These are phyloP conservation scores for Danielozyma ontarioensis DNA, from an alignment of 805 yeast species.

Conservation along the genomic window DNA sequence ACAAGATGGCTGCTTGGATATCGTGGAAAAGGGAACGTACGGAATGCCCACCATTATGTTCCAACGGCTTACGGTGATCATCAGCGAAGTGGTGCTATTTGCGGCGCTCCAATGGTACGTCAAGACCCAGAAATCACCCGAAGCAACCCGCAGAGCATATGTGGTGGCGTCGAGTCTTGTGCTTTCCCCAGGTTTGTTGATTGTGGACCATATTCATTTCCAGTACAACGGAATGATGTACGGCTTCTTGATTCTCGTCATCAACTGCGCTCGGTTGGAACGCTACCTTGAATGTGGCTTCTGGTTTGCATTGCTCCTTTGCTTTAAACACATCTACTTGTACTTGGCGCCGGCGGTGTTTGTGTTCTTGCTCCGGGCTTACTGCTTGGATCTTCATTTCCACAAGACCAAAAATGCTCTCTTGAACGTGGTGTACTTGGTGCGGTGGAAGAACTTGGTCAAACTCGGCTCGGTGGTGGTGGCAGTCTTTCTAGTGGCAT, in stretches of 20 bases:
- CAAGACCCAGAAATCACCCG: constrained; percentile 33
- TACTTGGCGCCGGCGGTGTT: constrained; percentile 94
- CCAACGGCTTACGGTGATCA: constrained; percentile 77
- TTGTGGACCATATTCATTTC: constrained; percentile 94
- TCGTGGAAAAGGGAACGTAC: constrained; percentile 60
- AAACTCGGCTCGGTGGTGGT: constrained; percentile 63
- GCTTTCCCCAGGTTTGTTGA: constrained; percentile 82
- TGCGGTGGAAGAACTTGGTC: constrained; percentile 52
- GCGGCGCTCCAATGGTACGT: constrained; percentile 68
- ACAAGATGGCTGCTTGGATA: constrained; percentile 72
- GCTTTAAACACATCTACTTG: constrained; percentile 91
- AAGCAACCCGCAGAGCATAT: constrained; percentile 47
- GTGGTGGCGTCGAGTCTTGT: constrained; percentile 79
- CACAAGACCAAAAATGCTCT: constrained; percentile 16
- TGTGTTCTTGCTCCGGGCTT: constrained; percentile 67
- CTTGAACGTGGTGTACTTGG: constrained; percentile 28
- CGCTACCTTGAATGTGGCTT: constrained; percentile 57
- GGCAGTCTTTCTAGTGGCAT: constrained; percentile 58
- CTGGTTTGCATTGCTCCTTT: constrained; percentile 69
- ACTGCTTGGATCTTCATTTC: constrained; percentile 49
- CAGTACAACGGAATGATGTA: constrained; percentile 95
- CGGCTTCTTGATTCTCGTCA: constrained; percentile 71
- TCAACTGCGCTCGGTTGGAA: constrained; percentile 62
- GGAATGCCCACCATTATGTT: constrained; percentile 77
- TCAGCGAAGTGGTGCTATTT: constrained; percentile 69